Conservation (phyloP, 1,139 yeast genomes). For the Candida sp. region DNA sequence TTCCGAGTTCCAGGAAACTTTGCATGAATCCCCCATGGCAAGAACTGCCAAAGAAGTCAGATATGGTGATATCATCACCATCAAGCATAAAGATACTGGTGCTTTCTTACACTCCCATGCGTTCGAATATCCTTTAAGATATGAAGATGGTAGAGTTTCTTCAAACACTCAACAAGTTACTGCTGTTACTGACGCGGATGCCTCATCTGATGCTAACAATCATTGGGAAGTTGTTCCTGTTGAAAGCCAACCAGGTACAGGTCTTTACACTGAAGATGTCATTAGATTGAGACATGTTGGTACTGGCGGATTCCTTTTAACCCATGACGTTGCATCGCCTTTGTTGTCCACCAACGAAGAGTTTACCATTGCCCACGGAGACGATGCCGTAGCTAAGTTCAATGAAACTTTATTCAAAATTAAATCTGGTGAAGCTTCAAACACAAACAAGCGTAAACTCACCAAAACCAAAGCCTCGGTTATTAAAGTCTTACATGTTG, state of each 20-base stretch:
- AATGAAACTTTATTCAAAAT: slow-evolving; percentile 80
- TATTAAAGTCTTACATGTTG: slow-evolving; percentile 73
- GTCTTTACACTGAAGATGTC: slow-evolving; percentile 53
- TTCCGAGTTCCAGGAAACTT: slow-evolving; percentile 87
- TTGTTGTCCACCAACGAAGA: slow-evolving; percentile 87
- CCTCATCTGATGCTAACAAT: slow-evolving; percentile 60
- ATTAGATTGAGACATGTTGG: slow-evolving; percentile 80
- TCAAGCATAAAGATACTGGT: slow-evolving; percentile 74
- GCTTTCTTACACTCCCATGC: slow-evolving; percentile 82
- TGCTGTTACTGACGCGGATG: slow-evolving; percentile 48
- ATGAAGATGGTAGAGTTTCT: slow-evolving; percentile 94
- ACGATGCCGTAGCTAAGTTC: slow-evolving; percentile 43
- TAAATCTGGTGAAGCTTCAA: slow-evolving; percentile 41
- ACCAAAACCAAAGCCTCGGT: slow-evolving; percentile 70
- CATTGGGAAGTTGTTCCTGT: slow-evolving; percentile 87
- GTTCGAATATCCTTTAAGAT: slow-evolving; percentile 75
- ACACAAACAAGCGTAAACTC: slow-evolving; percentile 42
- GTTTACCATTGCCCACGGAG: slow-evolving; percentile 69
- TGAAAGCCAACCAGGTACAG: slow-evolving; percentile 22
- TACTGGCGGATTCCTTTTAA: slow-evolving; percentile 73
- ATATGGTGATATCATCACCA: slow-evolving; percentile 71
- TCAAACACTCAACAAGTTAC: slow-evolving; percentile 97
- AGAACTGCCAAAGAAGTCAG: slow-evolving; percentile 68
- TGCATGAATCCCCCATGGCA: slow-evolving; percentile 79
- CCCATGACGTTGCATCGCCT: slow-evolving; percentile 99